These are phyloP conservation scores for Vanrija humicola DNA, from an alignment of 1,284 basidiomycete genomes.

Conservation along the genomic window DNA sequence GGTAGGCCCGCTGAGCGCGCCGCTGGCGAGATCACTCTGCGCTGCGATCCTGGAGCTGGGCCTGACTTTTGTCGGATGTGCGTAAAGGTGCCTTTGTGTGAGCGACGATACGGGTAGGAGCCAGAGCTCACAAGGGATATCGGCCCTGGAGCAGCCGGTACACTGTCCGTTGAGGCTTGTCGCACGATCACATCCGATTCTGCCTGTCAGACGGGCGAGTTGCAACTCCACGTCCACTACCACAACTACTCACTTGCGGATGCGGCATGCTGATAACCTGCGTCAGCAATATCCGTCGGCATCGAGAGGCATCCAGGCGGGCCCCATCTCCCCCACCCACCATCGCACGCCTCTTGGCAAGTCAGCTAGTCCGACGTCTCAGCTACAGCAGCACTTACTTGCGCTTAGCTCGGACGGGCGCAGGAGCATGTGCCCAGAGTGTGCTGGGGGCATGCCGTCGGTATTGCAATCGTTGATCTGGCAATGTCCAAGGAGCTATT, in stretches of 20 bases:
- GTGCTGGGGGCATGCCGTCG: too few species aligned
- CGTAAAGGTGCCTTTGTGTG: not conserved
- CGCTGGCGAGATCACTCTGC: too few species aligned
- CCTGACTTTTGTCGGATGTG: conserved; percentile 3
- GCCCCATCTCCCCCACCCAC: not conserved
- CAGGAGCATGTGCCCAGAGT: too few species aligned
- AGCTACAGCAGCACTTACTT: too few species aligned
- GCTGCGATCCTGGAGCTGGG: not conserved
- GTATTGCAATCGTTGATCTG: too few species aligned
- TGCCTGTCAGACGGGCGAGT: not conserved
- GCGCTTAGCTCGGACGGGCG: too few species aligned
- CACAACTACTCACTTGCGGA: not conserved
- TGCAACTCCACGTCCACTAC: too few species aligned
- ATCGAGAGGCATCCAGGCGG: too few species aligned
- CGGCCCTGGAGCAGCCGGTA: not conserved
- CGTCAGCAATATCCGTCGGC: not conserved
- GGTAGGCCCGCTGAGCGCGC: too few species aligned
- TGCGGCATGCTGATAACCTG: not conserved
- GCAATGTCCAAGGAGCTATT: too few species aligned
- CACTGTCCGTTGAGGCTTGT: not conserved
- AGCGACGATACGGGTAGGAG: not conserved
- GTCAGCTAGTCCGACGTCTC: too few species aligned
- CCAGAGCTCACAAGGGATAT: not conserved
- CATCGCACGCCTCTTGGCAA: not conserved
- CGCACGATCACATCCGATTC: not conserved